Conservation (phyloP, 495 filamentous ascomycete species). For the Xylaria longipes region DNA sequence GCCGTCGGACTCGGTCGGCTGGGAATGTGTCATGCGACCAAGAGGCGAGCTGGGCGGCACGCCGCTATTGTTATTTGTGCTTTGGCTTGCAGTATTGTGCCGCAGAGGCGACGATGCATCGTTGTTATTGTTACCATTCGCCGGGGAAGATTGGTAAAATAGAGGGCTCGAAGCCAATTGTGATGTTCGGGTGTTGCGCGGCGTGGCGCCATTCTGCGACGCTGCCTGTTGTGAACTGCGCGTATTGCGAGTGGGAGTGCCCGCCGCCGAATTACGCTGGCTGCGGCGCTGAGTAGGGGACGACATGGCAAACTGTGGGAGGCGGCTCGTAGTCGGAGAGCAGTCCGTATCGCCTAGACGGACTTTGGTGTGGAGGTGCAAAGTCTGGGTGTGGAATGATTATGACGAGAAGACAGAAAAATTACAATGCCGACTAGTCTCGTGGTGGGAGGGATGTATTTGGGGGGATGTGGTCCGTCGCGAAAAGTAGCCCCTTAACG, state of each 20-base stretch:
- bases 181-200: conserved; percentile 49
- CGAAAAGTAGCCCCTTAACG: conserved; percentile 26
- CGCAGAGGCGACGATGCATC: conserved; percentile 54
- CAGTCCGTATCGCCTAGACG: background rate
- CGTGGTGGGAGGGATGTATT: background rate
- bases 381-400: background rate
- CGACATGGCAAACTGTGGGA: conserved; percentile 55
- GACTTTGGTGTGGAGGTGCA: conserved; percentile 2
- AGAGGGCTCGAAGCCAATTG: conserved; percentile 77
- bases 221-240: conserved; percentile 58
- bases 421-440: background rate
- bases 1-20: conserved; percentile 49
- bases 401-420: conserved; percentile 1
- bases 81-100: conserved; percentile 62
- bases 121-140: conserved; percentile 49
- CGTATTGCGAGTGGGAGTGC: conserved; percentile 60
- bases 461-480: conserved; percentile 10
- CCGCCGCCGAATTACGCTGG: conserved; percentile 59
- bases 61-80: conserved; percentile 58
- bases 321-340: background rate
- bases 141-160: conserved; percentile 81
- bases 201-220: conserved; percentile 50
- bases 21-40: conserved; percentile 61
- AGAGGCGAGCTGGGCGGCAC: conserved; percentile 72
- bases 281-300: conserved; percentile 62